These are phyloP conservation scores for Paraphoma sp. DNA, from an alignment of 2,329 filamentous ascomycete genomes.

Conservation along the genomic window DNA sequence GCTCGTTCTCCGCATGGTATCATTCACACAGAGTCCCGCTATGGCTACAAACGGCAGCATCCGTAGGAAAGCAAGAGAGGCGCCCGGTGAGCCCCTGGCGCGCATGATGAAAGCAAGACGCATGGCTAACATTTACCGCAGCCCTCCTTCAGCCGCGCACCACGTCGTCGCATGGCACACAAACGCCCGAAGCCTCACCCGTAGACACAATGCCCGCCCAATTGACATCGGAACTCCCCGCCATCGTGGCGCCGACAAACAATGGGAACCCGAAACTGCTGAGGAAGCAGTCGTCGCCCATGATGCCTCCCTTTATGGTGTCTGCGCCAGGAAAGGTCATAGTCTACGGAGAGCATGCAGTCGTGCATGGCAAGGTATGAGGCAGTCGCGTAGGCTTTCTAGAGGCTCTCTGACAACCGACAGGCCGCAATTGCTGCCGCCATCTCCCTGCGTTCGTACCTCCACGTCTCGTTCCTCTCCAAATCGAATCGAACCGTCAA, in stretches of 20 bases:
- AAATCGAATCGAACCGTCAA: conserved; percentile 90
- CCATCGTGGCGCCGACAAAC: conserved; percentile 12
- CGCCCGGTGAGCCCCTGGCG: conserved; percentile 25
- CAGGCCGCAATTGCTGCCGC: conserved; percentile 91
- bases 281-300: conserved; percentile 58
- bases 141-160: conserved; percentile 28
- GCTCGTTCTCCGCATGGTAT: background rate
- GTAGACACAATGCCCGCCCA: conserved; percentile 36
- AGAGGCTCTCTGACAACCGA: conserved; percentile 17
- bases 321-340: conserved; percentile 98
- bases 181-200: conserved; percentile 35
- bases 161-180: conserved; percentile 30
- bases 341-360: conserved; percentile 95
- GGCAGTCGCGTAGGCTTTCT: background rate
- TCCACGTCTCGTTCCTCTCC: conserved; percentile 91
- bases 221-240: conserved; percentile 30
- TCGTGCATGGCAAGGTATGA: conserved; percentile 91
- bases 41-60: conserved; percentile 38
- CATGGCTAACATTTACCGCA: conserved; percentile 16
- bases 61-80: conserved; percentile 27
- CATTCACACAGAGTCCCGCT: background rate
- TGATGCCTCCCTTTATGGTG: conserved; percentile 93
- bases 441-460: conserved; percentile 93
- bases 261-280: conserved; percentile 26
- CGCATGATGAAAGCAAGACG: background rate